A percentile compares a stretch with the other conserved stretches of the same genome.
Evolutionary conservation across 148 eudicot genomes (phyloP).

Genomic region (Persicaria maculosa): DNA sequence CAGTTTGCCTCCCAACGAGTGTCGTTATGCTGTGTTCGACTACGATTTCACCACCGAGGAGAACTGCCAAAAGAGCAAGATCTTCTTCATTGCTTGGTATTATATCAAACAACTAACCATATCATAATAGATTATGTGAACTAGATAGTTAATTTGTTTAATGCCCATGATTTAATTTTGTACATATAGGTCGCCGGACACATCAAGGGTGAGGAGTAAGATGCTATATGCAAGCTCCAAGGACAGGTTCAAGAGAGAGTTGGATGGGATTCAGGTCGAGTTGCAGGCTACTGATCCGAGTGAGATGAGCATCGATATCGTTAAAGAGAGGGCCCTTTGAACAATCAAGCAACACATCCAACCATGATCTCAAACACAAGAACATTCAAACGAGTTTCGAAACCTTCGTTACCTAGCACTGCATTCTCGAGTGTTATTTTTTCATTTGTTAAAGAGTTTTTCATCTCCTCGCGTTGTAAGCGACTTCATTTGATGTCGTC

Average conservation of each 20-base stretch:
- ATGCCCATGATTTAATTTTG: neutral
- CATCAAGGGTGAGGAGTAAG: conserved; percentile 39
- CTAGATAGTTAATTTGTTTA: neutral
- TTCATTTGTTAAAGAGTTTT: neutral
- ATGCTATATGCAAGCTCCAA: conserved; percentile 45
- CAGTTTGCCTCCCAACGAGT: conserved; percentile 29
- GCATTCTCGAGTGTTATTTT: neutral
- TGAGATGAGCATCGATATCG: conserved; percentile 38
- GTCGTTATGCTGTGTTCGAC: conserved; percentile 39
- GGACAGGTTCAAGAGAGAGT: conserved; percentile 39
- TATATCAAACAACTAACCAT: neutral
- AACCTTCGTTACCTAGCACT: neutral
- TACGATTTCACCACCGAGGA: conserved; percentile 34
- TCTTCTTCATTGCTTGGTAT: conserved; percentile 44
- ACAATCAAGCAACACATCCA: neutral
- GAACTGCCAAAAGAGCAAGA: conserved; percentile 43
- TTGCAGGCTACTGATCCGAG: conserved; percentile 43
- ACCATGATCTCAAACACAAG: neutral
- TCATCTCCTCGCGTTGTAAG: neutral
- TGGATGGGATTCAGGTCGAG: conserved; percentile 41
- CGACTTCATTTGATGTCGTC: neutral
- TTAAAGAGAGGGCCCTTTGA: conserved; percentile 27
- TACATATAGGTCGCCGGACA: conserved; percentile 33
- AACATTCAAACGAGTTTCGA: neutral
- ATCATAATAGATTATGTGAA: no score